phyloP scores from a whole-genome alignment of 2,329 filamentous ascomycete genomes.

The Tolypocladium sp. region DNA sequence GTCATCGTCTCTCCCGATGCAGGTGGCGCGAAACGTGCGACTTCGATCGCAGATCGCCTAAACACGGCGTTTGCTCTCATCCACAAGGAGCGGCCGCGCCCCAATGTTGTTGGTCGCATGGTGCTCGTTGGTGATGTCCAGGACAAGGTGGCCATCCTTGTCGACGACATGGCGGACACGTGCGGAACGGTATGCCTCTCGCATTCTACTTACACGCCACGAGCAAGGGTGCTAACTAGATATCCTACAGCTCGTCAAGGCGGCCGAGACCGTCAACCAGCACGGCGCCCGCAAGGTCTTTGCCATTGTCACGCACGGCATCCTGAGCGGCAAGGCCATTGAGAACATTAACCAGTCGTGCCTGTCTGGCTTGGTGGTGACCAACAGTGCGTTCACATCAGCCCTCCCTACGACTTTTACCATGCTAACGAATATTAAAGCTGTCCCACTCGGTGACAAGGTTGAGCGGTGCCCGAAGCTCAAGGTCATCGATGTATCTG shows the following conservation, averaged over 20 bases:
- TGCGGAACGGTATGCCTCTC: slow-evolving; percentile 57
- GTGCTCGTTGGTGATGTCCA: slow-evolving; percentile 87
- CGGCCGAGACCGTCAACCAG: slow-evolving; percentile 77
- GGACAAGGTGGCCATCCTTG: slow-evolving; percentile 87
- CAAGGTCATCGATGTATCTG: slow-evolving; percentile 85
- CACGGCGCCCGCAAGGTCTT: slow-evolving; percentile 83
- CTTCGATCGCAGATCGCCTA: slow-evolving; percentile 84
- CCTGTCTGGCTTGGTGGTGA: slow-evolving; percentile 74
- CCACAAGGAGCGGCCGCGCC: slow-evolving; percentile 85
- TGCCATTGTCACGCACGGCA: slow-evolving; percentile 92
- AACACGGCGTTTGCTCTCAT: slow-evolving; percentile 90
- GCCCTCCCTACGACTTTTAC: background rate
- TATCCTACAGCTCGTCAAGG: slow-evolving; percentile 51
- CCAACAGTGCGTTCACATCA: slow-evolving; percentile 51
- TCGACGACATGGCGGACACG: slow-evolving; percentile 97
- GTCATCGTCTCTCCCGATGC: slow-evolving; percentile 95
- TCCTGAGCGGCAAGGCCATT: slow-evolving; percentile 80
- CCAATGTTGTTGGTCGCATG: slow-evolving; percentile 86
- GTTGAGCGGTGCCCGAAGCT: slow-evolving; percentile 69
- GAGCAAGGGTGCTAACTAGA: background rate
- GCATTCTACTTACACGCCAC: background rate
- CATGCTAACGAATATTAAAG: slow-evolving; percentile 17
- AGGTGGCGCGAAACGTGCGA: slow-evolving; percentile 88
- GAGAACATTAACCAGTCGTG: slow-evolving; percentile 74
- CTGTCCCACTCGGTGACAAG: slow-evolving; percentile 58